A percentile compares a stretch with the other conserved stretches of the same genome.
phyloP scores from a whole-genome alignment of 495 filamentous ascomycete species.

The Geoglossum glabrum region DNA sequence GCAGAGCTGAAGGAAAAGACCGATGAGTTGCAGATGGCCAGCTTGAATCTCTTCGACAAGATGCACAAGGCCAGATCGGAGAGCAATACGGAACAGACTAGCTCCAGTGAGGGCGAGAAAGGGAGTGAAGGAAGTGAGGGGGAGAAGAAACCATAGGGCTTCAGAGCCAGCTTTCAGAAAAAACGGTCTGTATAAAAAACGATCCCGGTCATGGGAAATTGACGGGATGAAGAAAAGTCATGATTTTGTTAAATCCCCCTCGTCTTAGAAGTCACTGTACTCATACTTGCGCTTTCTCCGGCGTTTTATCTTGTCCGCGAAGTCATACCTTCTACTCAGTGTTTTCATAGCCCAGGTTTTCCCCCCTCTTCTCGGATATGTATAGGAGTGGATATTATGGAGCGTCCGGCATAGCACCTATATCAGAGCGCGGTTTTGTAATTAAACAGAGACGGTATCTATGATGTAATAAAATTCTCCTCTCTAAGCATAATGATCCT shows the following conservation, averaged over 20 bases:
- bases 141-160: constrained; percentile 65
- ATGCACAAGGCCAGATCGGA: constrained; percentile 90
- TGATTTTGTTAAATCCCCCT: background rate
- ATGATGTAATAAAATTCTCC: background rate
- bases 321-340: background rate
- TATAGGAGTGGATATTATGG: background rate
- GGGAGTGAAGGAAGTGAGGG: constrained; percentile 48
- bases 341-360: background rate
- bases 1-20: constrained; percentile 94
- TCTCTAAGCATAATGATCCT: too few relatives aligned
- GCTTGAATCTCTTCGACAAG: constrained; percentile 96
- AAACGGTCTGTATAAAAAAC: background rate
- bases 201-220: background rate
- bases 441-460: background rate
- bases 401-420: background rate
- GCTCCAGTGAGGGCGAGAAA: constrained; percentile 17
- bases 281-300: background rate
- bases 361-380: background rate
- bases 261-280: background rate
- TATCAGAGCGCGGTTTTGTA: background rate
- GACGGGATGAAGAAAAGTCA: background rate
- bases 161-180: background rate
- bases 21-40: constrained; percentile 88
- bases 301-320: background rate
- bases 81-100: constrained; percentile 22